These are phyloP conservation scores for Alternaria rosae DNA, from an alignment of 2,329 filamentous ascomycete species.

Conservation along the genomic window DNA sequence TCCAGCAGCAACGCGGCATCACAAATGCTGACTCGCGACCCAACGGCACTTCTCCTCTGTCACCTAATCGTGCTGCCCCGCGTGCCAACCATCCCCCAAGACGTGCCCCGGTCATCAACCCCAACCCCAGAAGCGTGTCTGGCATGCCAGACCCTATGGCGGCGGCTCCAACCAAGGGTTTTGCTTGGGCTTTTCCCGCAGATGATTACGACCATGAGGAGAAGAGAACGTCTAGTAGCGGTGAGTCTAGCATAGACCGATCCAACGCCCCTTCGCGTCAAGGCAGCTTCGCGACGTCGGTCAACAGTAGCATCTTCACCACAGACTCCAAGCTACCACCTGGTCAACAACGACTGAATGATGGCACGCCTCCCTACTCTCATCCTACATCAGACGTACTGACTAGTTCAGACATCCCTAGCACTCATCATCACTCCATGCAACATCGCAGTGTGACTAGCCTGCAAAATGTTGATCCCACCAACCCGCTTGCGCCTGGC, in stretches of 20 bases:
- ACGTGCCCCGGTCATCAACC: slow-evolving; percentile 78
- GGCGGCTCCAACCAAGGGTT: slow-evolving; percentile 80
- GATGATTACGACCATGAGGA: slow-evolving; percentile 70
- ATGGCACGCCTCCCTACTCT: slow-evolving; percentile 53
- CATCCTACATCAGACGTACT: slow-evolving; percentile 21
- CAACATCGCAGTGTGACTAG: slow-evolving; percentile 76
- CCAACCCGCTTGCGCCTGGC: slow-evolving; percentile 57
- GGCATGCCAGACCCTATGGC: slow-evolving; percentile 70
- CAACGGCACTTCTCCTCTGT: slow-evolving; percentile 56
- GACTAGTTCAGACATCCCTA: slow-evolving; percentile 50
- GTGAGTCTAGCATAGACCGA: slow-evolving; percentile 56
- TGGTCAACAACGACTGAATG: slow-evolving; percentile 76
- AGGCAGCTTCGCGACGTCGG: slow-evolving; percentile 78
- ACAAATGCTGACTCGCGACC: slow-evolving; percentile 47
- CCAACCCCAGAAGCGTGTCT: slow-evolving; percentile 67
- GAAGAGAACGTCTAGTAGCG: slow-evolving; percentile 57
- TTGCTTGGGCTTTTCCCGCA: slow-evolving; percentile 79
- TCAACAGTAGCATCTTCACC: slow-evolving; percentile 81
- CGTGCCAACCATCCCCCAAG: slow-evolving; percentile 54
- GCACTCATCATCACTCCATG: slow-evolving; percentile 75
- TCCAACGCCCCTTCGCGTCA: slow-evolving; percentile 70
- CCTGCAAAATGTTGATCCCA: slow-evolving; percentile 67
- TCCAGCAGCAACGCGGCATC: slow-evolving; percentile 67
- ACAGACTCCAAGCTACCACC: slow-evolving; percentile 74
- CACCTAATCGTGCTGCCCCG: slow-evolving; percentile 50